These are phyloP conservation scores for Aristolochia fimbriata DNA, from an alignment of 164 flowering plant species.

Conservation along the genomic window DNA sequence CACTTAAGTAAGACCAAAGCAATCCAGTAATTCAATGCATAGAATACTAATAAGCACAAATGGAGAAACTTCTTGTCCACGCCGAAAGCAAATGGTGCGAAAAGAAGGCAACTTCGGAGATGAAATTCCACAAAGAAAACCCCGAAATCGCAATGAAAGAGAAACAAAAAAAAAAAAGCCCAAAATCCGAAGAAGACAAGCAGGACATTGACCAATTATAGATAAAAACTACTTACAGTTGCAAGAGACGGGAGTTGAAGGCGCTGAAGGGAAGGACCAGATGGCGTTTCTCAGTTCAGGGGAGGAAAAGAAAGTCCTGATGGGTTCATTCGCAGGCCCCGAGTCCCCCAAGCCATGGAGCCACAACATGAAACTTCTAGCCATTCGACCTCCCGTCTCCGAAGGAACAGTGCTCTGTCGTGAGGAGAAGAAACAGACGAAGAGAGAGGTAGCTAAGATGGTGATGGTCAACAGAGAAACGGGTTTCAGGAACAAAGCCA, in stretches of 20 bases:
- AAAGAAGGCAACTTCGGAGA: not conserved
- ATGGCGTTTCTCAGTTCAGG: constrained; percentile 53
- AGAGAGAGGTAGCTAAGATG: no score
- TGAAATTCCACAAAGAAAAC: not conserved
- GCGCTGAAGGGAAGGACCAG: constrained; percentile 96
- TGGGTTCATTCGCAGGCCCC: constrained; percentile 92
- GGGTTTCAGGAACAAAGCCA: no score
- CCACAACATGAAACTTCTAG: constrained; percentile 58
- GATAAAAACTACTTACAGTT: constrained; percentile 43
- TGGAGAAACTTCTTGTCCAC: not conserved
- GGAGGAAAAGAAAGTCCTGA: constrained; percentile 71
- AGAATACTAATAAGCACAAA: not conserved
- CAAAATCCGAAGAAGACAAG: not conserved
- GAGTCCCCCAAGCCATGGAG: constrained; percentile 87
- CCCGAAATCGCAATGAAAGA: not conserved
- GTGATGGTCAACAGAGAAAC: no score
- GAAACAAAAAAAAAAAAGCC: not conserved
- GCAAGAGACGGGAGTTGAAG: constrained; percentile 69
- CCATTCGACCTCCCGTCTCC: no score
- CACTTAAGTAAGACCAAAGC: no score
- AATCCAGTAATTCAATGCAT: not conserved
- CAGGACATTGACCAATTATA: not conserved
- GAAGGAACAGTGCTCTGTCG: no score
- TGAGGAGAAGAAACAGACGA: no score
- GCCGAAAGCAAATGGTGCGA: not conserved